These are phyloP conservation scores for Dioszegia aurantiaca DNA, from an alignment of 768 basidiomycete species.

Conservation along the genomic window DNA sequence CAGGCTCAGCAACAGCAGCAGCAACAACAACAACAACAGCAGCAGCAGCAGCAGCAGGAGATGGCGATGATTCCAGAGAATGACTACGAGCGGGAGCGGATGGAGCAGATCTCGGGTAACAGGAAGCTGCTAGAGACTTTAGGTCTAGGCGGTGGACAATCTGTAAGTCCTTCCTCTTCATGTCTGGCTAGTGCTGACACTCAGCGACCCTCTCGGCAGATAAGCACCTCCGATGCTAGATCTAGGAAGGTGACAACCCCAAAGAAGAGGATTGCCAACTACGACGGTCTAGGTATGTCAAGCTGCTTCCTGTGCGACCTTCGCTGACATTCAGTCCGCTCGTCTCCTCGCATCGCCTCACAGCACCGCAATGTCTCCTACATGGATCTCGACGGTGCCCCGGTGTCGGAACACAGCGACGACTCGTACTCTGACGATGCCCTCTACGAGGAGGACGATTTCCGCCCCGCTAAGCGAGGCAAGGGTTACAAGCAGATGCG, in stretches of 20 bases:
- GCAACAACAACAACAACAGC: conserved; percentile 12
- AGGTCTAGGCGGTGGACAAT: conserved; percentile 32
- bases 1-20: conserved; percentile 14
- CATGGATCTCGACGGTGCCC: conserved; percentile 41
- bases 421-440: conserved; percentile 20
- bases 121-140: conserved; percentile 44
- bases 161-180: conserved; percentile 12
- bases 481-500: conserved; percentile 24
- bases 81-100: conserved; percentile 49
- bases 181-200: background rate
- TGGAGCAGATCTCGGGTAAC: conserved; percentile 43
- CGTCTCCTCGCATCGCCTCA: conserved; percentile 47
- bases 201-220: conserved; percentile 15
- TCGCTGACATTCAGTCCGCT: conserved; percentile 27
- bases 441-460: conserved; percentile 48
- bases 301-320: background rate
- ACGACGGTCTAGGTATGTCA: conserved; percentile 22
- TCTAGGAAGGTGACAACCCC: conserved; percentile 9
- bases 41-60: conserved; percentile 25
- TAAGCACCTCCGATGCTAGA: conserved; percentile 5
- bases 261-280: conserved; percentile 27
- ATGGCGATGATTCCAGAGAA: conserved; percentile 25
- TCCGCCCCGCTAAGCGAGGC: conserved; percentile 34
- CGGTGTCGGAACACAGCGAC: conserved; percentile 22
- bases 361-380: conserved; percentile 45